Evolutionary conservation across 768 basidiomycete genomes (phyloP).

Genomic region (Lepiota brunneoincarnata): DNA sequence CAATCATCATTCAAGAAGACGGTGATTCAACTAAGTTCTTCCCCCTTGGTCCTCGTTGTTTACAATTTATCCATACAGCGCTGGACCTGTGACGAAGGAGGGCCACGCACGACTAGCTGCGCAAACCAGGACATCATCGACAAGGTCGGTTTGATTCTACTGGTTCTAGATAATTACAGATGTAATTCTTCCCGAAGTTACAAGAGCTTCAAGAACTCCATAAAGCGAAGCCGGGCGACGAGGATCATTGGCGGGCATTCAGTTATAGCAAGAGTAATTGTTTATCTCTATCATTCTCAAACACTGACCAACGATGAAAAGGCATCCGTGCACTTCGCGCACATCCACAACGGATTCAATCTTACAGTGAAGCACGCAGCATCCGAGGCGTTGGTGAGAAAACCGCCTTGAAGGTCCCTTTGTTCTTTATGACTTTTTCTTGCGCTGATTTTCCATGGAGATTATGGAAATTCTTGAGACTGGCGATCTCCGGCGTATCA

Average conservation of each 20-base stretch:
- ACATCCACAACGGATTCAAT: conserved; percentile 56
- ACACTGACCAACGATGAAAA: conserved; percentile 21
- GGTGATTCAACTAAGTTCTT: conserved; percentile 13
- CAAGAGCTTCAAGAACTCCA: conserved; percentile 66
- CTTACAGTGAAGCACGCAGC: conserved; percentile 53
- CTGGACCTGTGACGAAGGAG: conserved; percentile 63
- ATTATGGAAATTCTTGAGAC: conserved; percentile 82
- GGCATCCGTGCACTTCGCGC: conserved; percentile 58
- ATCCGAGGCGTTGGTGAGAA: conserved; percentile 69
- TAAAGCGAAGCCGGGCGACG: conserved; percentile 52
- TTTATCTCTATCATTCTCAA: neutral
- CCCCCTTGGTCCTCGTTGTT: conserved; percentile 1
- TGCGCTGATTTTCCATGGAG: conserved; percentile 30
- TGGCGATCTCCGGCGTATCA: conserved; percentile 66
- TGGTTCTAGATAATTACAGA: neutral
- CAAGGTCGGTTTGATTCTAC: conserved; percentile 43
- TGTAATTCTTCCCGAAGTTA: conserved; percentile 39
- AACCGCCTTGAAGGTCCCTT: conserved; percentile 66
- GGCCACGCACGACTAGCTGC: conserved; percentile 30
- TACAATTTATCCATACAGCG: conserved; percentile 35
- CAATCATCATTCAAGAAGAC: conserved; percentile 7
- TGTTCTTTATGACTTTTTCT: neutral
- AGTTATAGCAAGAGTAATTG: conserved; percentile 63
- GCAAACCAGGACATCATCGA: conserved; percentile 74
- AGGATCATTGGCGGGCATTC: conserved; percentile 67